Conservation (phyloP, 2,329 filamentous ascomycete genomes). For the Ceratocystis alfenasii region DNA sequence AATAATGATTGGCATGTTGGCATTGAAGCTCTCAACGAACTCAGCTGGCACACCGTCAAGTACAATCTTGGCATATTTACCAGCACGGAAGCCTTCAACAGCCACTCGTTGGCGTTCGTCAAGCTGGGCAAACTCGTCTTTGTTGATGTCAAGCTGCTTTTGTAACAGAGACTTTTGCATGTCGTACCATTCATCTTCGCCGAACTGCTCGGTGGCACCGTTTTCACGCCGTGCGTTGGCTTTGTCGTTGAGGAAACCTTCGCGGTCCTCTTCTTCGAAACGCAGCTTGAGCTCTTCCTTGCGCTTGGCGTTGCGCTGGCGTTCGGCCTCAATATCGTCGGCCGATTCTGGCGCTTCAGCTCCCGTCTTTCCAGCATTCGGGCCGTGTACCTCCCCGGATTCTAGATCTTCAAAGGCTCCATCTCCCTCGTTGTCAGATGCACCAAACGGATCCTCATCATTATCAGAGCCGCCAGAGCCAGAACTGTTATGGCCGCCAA, state of each 20-base stretch:
- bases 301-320: slow-evolving; percentile 75
- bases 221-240: slow-evolving; percentile 60
- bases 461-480: slow-evolving; percentile 35
- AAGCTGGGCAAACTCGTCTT: slow-evolving; percentile 76
- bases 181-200: slow-evolving; percentile 98
- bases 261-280: slow-evolving; percentile 96
- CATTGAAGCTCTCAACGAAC: slow-evolving; percentile 72
- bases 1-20: slow-evolving; percentile 71
- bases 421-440: slow-evolving; percentile 57
- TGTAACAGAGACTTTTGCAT: slow-evolving; percentile 87
- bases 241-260: slow-evolving; percentile 87
- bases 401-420: slow-evolving; percentile 80
- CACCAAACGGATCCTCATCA: slow-evolving; percentile 40
- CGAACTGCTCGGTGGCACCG: slow-evolving; percentile 65
- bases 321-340: slow-evolving; percentile 67
- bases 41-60: slow-evolving; percentile 83
- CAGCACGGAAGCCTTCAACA: slow-evolving; percentile 83
- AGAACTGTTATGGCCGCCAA: slow-evolving; percentile 26
- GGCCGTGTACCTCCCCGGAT: slow-evolving; percentile 51
- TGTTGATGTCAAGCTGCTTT: slow-evolving; percentile 95
- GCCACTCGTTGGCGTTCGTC: slow-evolving; percentile 72
- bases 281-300: slow-evolving; percentile 91
- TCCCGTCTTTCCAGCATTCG: slow-evolving; percentile 25
- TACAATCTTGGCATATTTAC: slow-evolving; percentile 84
- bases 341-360: slow-evolving; percentile 33